These are phyloP conservation scores for Xylaria longipes DNA, from an alignment of 495 filamentous ascomycete species.

Conservation along the genomic window DNA sequence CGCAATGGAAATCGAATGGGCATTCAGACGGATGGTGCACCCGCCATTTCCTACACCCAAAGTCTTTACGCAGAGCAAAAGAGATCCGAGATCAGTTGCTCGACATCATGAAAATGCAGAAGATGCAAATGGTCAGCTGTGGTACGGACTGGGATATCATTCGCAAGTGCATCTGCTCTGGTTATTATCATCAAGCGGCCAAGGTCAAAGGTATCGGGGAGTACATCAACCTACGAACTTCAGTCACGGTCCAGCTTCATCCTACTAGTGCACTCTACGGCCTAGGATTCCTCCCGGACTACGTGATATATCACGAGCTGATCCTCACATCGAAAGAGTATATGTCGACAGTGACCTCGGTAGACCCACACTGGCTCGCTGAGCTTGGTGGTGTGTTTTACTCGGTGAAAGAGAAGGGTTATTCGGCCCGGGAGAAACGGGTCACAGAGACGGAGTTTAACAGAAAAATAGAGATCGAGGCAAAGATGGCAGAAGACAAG, in stretches of 20 bases:
- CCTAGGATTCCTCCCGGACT: slow-evolving; percentile 91
- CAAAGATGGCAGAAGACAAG: slow-evolving; percentile 89
- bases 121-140: slow-evolving; percentile 85
- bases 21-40: slow-evolving; percentile 91
- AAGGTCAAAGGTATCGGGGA: slow-evolving; percentile 96
- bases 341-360: slow-evolving; percentile 96
- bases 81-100: slow-evolving; percentile 92
- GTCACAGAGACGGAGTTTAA: slow-evolving; percentile 96
- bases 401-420: slow-evolving; percentile 96
- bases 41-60: slow-evolving; percentile 91
- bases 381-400: slow-evolving; percentile 99
- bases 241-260: slow-evolving; percentile 90
- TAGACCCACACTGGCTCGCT: slow-evolving; percentile 98
- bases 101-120: slow-evolving; percentile 94
- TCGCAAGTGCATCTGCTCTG: slow-evolving; percentile 94
- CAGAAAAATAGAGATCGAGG: slow-evolving; percentile 92
- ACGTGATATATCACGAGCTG: slow-evolving; percentile 97
- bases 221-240: slow-evolving; percentile 95
- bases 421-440: slow-evolving; percentile 84
- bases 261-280: slow-evolving; percentile 93
- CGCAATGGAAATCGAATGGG: slow-evolving; percentile 92
- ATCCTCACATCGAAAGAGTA: slow-evolving; percentile 98
- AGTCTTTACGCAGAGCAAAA: slow-evolving; percentile 85
- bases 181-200: slow-evolving; percentile 98
- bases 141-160: slow-evolving; percentile 97